Evolutionary conservation across 73 alveolate genomes (phyloP).

Genomic region (Tetrahymena elliotti): DNA sequence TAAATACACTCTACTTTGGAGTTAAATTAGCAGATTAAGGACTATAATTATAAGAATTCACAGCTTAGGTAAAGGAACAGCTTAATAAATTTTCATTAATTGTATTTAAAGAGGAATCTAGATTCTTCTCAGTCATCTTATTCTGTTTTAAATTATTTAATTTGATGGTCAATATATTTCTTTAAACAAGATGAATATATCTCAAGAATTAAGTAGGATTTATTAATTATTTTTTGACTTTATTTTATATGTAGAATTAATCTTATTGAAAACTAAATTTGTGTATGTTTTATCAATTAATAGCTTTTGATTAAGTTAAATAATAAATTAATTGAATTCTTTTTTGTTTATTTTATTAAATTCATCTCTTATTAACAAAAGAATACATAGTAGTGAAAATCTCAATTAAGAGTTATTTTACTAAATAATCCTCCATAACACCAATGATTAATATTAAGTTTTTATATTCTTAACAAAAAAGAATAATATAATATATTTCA

Average conservation of each 20-base stretch:
- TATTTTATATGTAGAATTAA: neutral
- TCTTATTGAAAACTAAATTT: neutral
- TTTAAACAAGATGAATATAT: neutral
- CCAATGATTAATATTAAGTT: no score
- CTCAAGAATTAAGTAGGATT: neutral
- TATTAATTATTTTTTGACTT: neutral
- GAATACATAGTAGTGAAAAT: no score
- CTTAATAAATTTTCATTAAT: neutral
- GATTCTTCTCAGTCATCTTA: no score
- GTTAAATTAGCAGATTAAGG: neutral
- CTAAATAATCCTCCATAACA: no score
- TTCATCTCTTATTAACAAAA: no score
- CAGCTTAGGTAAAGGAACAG: neutral
- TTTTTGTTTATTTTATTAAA: no score
- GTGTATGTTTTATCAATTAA: neutral
- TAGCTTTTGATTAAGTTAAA: neutral
- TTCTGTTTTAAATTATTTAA: no score
- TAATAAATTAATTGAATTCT: neutral
- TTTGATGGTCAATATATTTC: no score
- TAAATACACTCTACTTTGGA: neutral
- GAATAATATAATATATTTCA: no score
- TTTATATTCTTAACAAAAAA: no score
- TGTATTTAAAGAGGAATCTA: neutral
- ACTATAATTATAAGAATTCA: neutral
- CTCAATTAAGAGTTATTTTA: no score